A percentile compares a stretch with the other conserved stretches of the same genome.
Conservation (phyloP, 306 rosid genomes). For the Inga laurina region DNA sequence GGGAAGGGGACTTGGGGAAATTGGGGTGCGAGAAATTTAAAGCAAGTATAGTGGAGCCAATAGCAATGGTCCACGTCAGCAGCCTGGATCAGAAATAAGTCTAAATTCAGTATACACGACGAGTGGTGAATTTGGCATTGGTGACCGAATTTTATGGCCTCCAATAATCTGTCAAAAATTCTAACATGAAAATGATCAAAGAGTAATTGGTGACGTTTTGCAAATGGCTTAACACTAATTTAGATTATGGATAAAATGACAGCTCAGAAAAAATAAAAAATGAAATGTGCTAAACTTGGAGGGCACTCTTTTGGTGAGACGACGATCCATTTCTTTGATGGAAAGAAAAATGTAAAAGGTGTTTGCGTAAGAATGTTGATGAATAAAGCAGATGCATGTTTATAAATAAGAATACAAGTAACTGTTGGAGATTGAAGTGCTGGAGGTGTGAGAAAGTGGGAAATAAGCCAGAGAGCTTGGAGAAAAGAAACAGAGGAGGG, state of each 20-base stretch:
- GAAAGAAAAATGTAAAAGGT: slow-evolving; percentile 14
- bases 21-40: slow-evolving; percentile 41
- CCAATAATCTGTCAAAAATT: not conserved
- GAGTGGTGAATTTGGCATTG: slow-evolving; percentile 5
- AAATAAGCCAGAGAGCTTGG: not conserved
- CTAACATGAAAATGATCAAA: not conserved
- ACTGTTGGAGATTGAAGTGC: not conserved
- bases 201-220: not conserved
- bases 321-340: slow-evolving; percentile 34
- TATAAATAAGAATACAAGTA: not conserved
- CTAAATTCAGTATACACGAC: slow-evolving; percentile 20
- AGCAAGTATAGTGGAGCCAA: slow-evolving; percentile 30
- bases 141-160: not conserved
- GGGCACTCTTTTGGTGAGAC: not conserved
- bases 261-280: not conserved
- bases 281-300: not conserved
- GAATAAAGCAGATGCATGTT: not conserved
- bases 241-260: not conserved
- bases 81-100: not conserved
- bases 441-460: not conserved
- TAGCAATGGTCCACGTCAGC: slow-evolving; percentile 42
- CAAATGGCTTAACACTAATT: not conserved
- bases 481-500: not conserved
- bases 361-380: slow-evolving; percentile 40
- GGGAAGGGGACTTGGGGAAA: slow-evolving; percentile 22